Evolutionary conservation across 2,329 filamentous ascomycete species (phyloP), one percentile per base, ranked within the genome.

Genomic region (Cordyceps cateniannulata): DNA sequence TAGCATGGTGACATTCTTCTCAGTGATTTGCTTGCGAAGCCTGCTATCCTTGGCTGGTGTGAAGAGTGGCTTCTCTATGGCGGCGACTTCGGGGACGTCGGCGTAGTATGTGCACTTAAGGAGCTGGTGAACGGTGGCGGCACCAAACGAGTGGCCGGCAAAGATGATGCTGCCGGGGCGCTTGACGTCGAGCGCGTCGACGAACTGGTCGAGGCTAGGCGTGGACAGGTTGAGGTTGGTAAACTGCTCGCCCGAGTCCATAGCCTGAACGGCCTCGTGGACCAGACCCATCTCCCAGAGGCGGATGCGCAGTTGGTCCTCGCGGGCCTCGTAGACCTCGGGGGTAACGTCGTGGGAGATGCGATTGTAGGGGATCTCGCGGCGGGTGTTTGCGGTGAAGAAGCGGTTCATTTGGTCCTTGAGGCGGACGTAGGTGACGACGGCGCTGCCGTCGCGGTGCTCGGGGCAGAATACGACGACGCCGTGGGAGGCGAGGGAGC

Each of bases 121-220:
- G 59, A 96, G 83, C 69, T 96, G 91, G 2, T 89, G 81, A 22
- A 85, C 79, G 0, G 89, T 91, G 1, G 89, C 83, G 1, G 86
- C 88, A 24, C 91, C 91, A 65, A 96, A 96, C 20, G 87, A 91
- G 72, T 96, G 91, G 4, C 91, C 91, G 0, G 83, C 84, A 70
- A 90, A 93, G 47, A 87, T 83, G 50, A 96, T 85, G 57, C 81
- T 84, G 1, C 91, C 91, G 0, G 90, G 89, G 9, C 82, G 79
- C 62, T 87, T 84, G 4, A 96, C 81, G 63, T 90, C 81, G 51
- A 95, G 79, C 59, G 76, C 76, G n/a, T 77, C 75, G 27, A 77
- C 72, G 62, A 96, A 88, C 68, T 83, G 81, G 12, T 75, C 71
- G 0, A 93, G 76, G 3, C 84, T 71, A 0, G 73, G 69, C 0